Conservation (phyloP, 1,284 basidiomycete genomes). For the Ganoderma multipileum region DNA sequence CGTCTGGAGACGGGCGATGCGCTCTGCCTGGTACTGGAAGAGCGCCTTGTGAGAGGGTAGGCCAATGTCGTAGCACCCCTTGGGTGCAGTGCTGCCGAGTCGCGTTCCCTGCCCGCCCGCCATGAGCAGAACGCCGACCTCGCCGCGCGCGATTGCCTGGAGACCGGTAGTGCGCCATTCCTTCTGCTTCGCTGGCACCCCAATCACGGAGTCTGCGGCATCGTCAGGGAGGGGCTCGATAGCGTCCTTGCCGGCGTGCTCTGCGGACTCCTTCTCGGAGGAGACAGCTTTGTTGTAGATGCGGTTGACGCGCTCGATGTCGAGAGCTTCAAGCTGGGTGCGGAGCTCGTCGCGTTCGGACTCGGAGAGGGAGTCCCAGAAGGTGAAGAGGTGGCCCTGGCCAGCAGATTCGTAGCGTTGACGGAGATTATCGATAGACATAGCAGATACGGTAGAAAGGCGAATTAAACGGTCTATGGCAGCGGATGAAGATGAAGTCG, state of each 20-base stretch:
- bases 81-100: conserved; percentile 91
- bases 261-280: conserved; percentile 63
- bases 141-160: conserved; percentile 79
- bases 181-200: conserved; percentile 59
- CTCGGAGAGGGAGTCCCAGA: conserved; percentile 80
- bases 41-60: conserved; percentile 93
- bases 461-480: conserved; percentile 1
- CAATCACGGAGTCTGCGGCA: conserved; percentile 71
- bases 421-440: conserved; percentile 48
- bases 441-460: conserved; percentile 16
- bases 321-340: conserved; percentile 81
- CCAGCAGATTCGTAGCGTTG: conserved; percentile 79
- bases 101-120: conserved; percentile 98
- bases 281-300: conserved; percentile 83
- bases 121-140: conserved; percentile 95
- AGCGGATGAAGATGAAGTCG: not conserved
- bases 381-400: conserved; percentile 90
- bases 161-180: conserved; percentile 83
- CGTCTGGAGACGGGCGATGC: conserved; percentile 84
- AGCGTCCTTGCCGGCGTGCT: conserved; percentile 51
- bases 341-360: conserved; percentile 71
- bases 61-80: conserved; percentile 98
- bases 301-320: conserved; percentile 91
- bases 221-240: conserved; percentile 84
- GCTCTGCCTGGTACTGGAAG: conserved; percentile 97